Percentiles rank a stretch among this genome's conserved stretches.
Conservation (phyloP, 768 basidiomycete species). For the Mycena rebaudengoi region DNA sequence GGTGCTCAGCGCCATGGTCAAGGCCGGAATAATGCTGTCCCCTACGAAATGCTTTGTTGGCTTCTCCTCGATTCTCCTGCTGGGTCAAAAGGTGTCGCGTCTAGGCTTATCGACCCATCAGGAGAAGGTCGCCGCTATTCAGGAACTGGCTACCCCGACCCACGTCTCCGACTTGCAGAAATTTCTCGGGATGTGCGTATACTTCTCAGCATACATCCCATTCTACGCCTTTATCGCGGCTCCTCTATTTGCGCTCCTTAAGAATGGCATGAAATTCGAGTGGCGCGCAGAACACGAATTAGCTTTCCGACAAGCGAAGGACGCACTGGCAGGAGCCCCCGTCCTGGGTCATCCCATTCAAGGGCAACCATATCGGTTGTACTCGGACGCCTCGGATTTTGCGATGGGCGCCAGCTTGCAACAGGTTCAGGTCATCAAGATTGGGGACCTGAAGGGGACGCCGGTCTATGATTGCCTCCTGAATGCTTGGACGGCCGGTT, state of each 20-base stretch:
- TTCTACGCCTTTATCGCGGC: constrained; percentile 35
- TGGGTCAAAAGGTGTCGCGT: constrained; percentile 29
- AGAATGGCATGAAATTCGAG: constrained; percentile 31
- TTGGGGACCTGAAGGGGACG: constrained; percentile 20
- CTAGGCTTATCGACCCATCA: constrained; percentile 20
- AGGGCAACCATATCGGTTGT: constrained; percentile 27
- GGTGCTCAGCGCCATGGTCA: constrained; percentile 28
- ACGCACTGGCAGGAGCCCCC: constrained; percentile 29
- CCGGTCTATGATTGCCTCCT: neutral
- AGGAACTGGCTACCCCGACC: constrained; percentile 11
- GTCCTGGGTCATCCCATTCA: constrained; percentile 27
- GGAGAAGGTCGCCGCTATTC: constrained; percentile 34
- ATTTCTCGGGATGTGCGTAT: constrained; percentile 37
- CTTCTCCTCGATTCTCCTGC: constrained; percentile 31
- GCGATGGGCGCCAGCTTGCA: constrained; percentile 12
- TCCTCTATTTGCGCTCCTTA: constrained; percentile 33
- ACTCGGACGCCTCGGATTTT: constrained; percentile 3
- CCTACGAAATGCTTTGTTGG: constrained; percentile 36
- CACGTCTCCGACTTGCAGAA: constrained; percentile 29
- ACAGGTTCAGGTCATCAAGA: constrained; percentile 13
- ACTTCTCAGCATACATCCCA: constrained; percentile 37
- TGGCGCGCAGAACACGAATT: constrained; percentile 29
- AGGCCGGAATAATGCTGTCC: constrained; percentile 32
- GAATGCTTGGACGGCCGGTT: constrained; percentile 6
- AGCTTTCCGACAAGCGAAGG: constrained; percentile 30